Conservation (phyloP, 2,329 filamentous ascomycete genomes). For the Coniochaeta sp. region DNA sequence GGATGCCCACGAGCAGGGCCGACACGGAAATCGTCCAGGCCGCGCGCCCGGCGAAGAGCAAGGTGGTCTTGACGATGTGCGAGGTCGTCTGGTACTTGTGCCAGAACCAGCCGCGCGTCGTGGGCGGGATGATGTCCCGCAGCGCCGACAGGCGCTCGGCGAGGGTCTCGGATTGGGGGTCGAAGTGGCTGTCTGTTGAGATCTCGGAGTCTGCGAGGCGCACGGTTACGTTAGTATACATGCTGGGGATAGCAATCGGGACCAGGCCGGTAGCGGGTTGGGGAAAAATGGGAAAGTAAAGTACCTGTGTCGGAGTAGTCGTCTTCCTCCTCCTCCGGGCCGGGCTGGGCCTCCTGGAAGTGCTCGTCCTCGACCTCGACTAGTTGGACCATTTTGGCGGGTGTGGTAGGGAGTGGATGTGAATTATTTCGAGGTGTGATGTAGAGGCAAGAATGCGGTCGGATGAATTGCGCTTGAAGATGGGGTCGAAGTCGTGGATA, state of each 20-base stretch:
- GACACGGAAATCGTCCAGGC: slow-evolving; percentile 89
- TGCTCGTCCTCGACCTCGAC: slow-evolving; percentile 96
- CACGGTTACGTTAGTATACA: too few relatives aligned
- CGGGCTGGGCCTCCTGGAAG: slow-evolving; percentile 66
- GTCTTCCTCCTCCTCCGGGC: slow-evolving; percentile 75
- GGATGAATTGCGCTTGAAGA: background rate
- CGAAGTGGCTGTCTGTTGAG: slow-evolving; percentile 70
- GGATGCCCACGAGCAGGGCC: slow-evolving; percentile 82
- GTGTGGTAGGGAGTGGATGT: background rate
- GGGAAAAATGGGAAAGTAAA: background rate
- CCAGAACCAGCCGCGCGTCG: slow-evolving; percentile 61
- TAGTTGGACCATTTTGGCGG: slow-evolving; percentile 79
- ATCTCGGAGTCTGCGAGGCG: slow-evolving; percentile 68
- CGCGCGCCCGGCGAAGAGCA: slow-evolving; percentile 73
- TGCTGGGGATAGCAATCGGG: slow-evolving; percentile 5
- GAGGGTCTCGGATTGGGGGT: slow-evolving; percentile 51
- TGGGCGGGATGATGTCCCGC: slow-evolving; percentile 69
- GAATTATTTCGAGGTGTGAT: background rate
- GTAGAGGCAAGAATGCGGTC: too few relatives aligned
- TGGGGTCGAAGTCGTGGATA: background rate
- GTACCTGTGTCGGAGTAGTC: slow-evolving; percentile 92
- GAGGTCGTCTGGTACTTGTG: slow-evolving; percentile 50
- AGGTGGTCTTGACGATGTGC: slow-evolving; percentile 49
- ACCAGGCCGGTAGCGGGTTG: background rate
- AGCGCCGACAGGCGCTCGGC: slow-evolving; percentile 65